Conservation (phyloP, 805 yeast species). For the Candida michaelii region DNA sequence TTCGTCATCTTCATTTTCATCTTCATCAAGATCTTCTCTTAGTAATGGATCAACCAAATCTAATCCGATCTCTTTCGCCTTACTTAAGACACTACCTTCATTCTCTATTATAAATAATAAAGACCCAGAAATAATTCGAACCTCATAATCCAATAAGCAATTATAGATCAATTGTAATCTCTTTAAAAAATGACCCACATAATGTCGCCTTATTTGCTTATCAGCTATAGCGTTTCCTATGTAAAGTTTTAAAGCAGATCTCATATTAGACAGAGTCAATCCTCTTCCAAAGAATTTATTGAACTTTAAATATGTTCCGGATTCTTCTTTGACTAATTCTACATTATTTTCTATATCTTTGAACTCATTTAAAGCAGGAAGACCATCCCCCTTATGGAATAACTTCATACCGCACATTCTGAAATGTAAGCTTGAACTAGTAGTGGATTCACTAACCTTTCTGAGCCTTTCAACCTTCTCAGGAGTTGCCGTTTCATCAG, state of each 20-base stretch:
- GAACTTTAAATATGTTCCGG: slow-evolving; percentile 47
- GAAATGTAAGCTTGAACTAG: slow-evolving; percentile 74
- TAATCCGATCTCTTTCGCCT: slow-evolving; percentile 2
- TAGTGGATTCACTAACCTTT: slow-evolving; percentile 66
- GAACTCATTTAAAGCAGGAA: slow-evolving; percentile 7
- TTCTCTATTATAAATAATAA: slow-evolving; percentile 74
- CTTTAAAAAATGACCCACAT: slow-evolving; percentile 42
- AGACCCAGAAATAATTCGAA: slow-evolving; percentile 70
- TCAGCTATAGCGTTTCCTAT: slow-evolving; percentile 26
- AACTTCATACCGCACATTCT: slow-evolving; percentile 89
- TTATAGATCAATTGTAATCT: slow-evolving; percentile 67
- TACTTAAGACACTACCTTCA: slow-evolving; percentile 30
- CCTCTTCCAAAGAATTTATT: slow-evolving; percentile 74
- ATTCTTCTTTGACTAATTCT: slow-evolving; percentile 13
- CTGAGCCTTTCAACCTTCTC: slow-evolving; percentile 65
- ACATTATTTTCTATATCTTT: slow-evolving; percentile 1
- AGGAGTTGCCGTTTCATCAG: slow-evolving; percentile 55
- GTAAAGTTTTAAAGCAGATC: slow-evolving; percentile 46
- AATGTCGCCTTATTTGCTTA: slow-evolving; percentile 8
- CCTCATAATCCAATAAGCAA: slow-evolving; percentile 60
- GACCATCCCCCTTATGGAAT: slow-evolving; percentile 14
- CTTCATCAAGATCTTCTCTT: slow-evolving; percentile 17
- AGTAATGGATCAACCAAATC: slow-evolving; percentile 41
- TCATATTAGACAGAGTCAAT: slow-evolving; percentile 44
- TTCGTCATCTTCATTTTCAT: slow-evolving; percentile 20